Base-by-base conservation (phyloP, 2,329 filamentous ascomycete species). In the Aureobasidium vineae region DNA sequence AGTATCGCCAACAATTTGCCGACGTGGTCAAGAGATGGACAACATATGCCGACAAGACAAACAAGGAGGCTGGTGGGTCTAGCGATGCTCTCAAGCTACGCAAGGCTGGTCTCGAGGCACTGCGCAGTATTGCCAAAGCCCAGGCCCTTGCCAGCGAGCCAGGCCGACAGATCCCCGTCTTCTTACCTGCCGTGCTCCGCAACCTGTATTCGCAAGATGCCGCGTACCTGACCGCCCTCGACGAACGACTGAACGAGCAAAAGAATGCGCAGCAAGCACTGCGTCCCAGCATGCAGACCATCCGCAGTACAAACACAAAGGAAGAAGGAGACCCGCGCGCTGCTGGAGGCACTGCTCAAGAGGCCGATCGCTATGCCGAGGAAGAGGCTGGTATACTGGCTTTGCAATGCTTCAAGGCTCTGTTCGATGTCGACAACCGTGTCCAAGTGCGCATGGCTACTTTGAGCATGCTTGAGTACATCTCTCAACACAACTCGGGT, bases 311-410 rank as follows among this genome's bases (percentile, higher is more conserved):
- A 59, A 89, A 91, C 54, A 88, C 87, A 0, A 79, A 78, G 1
- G 86, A 88, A 49, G 84, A 87, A 63, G 84, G 90, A 50, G 84
- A 86, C 60, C 80, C 84, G 13, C 77, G 83, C 13, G 90, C 90
- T 28, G 85, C 92, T n/a, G 86, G 90, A 1, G 91, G 89, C 65
- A 92, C 91, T 0, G 90, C 91, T 0, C 89, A 89, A 28, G 94
- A 97, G 74, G 92, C 92, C 31, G 95, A 98, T 77, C 91, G 89
- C 75, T 81, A 95, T 68, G 93, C 92, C 1, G 93, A 98, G 77
- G 89, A 97, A 79, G 90, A 96, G 73, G 92, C 92, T 19, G 90
- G 90, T 33, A 82, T 96, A 8, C 81, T 96, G 69, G 94, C 95
- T 5, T 83, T 97, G 71, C 89, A 92, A 72, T 96, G 92, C 74